Base-by-base conservation (phyloP, 208 protist genomes). In the Zelonia costaricensis region DNA sequence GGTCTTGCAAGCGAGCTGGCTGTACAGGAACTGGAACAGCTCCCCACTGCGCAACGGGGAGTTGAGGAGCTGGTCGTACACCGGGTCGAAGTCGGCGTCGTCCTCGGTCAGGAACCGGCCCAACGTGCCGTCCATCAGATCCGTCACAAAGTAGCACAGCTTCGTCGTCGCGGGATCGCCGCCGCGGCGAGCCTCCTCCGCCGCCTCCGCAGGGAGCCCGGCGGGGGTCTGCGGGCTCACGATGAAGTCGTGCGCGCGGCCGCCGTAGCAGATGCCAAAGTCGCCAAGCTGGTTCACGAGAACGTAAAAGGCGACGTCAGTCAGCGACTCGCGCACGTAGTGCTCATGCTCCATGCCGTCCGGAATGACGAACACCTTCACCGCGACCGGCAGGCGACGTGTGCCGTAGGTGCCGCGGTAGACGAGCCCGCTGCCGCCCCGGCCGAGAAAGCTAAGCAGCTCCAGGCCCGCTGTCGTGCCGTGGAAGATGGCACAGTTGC, bases 11-110 rank as follows among this genome's bases (percentile, higher is more conserved):
- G 57, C 78, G 35, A 96, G 80, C 60, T 96, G 90, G 25, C 62
- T 61, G 51, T 80, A 96, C 12, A 96, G 56, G 62, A 96, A 87
- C 66, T 93, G 87, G 58, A 96, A 96, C 12, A 93, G 59, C 59
- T 96, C 86, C 5, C 62, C 72, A 51, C 80, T 82, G 28, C 65
- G 63, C 53, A 96, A 39, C 7, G 90, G 80, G 40, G 59, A 77
- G 73, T 93, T 93, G 13, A 85, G 46, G 45, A 96, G 73, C 16
- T 75, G 81, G 59, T 96, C 90, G 60, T 91, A 96, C 36, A 72
- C 71, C 0, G 86, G 85, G 58, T 96, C 90, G 69, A 80, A 96
- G 53, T 86, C 90, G 44, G 75, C 74, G 10, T 96, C 90, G 22
- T 80, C 60, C 25, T 83, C 75, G 31, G 61, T 77, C 16, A 96